Conservation (phyloP, 1,284 basidiomycete species). For the Pisolithus thermaeus region DNA sequence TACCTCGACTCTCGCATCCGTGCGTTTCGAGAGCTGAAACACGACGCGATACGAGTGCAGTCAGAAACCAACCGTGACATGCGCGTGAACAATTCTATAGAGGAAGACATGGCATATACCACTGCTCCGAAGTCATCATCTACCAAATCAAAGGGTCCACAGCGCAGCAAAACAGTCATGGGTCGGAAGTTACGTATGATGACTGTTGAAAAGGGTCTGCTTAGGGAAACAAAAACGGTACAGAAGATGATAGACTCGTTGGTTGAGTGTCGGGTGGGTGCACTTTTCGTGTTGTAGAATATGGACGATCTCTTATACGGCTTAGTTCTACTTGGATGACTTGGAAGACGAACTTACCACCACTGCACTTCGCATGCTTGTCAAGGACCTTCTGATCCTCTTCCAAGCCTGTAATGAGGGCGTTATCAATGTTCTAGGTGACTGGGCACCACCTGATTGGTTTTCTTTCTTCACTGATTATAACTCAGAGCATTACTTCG, state of each 20-base stretch:
- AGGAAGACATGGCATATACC: constrained; percentile 43
- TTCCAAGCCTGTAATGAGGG: constrained; percentile 98
- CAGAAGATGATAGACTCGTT: constrained; percentile 87
- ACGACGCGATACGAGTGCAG: constrained; percentile 90
- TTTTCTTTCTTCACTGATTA: constrained; percentile 11
- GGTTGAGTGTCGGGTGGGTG: constrained; percentile 75
- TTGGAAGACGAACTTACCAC: constrained; percentile 89
- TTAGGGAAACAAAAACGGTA: constrained; percentile 88
- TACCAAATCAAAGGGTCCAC: constrained; percentile 30
- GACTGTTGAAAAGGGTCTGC: constrained; percentile 92
- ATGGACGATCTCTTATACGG: not conserved
- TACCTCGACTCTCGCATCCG: constrained; percentile 90
- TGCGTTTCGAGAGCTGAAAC: constrained; percentile 87
- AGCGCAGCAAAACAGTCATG: constrained; percentile 71
- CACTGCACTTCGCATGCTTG: constrained; percentile 89
- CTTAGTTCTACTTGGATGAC: constrained; percentile 90
- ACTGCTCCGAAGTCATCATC: constrained; percentile 23
- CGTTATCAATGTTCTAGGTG: constrained; percentile 92
- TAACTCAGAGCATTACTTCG: constrained; percentile 90
- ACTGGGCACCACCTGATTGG: constrained; percentile 6
- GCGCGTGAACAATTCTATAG: constrained; percentile 57
- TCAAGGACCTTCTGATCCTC: constrained; percentile 92
- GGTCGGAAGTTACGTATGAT: constrained; percentile 84
- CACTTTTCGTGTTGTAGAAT: constrained; percentile 5
- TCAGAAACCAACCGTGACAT: constrained; percentile 83